phyloP scores from a whole-genome alignment of 2,329 filamentous ascomycete genomes.

The Catunica adiposa region DNA sequence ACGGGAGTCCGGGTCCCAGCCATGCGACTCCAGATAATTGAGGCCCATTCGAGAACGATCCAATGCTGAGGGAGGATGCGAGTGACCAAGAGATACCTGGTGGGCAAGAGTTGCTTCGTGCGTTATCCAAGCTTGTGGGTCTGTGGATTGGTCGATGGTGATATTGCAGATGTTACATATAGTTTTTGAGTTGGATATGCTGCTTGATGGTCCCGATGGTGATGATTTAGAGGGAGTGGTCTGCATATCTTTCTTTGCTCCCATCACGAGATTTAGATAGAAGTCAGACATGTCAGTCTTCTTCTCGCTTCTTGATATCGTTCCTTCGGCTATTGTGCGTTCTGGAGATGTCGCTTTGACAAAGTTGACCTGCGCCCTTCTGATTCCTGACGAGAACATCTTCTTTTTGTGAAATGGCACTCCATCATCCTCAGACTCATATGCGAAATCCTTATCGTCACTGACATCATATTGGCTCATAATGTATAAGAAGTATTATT shows the following conservation, averaged over 20 bases:
- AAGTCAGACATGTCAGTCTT: conserved; percentile 25
- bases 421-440: conserved; percentile 26
- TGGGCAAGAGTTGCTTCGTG: conserved; percentile 53
- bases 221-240: neutral
- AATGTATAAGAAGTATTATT: neutral
- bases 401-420: conserved; percentile 36
- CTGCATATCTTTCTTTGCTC: conserved; percentile 15
- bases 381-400: conserved; percentile 40
- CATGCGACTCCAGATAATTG: conserved; percentile 45
- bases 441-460: neutral
- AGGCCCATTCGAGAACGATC: conserved; percentile 56
- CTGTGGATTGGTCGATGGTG: conserved; percentile 18
- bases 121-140: conserved; percentile 16
- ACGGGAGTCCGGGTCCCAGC: conserved; percentile 60
- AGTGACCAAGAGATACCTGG: conserved; percentile 52
- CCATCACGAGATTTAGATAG: conserved; percentile 53
- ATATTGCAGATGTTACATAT: conserved; percentile 25
- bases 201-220: neutral
- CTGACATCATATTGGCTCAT: neutral
- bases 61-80: conserved; percentile 54
- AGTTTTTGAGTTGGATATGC: conserved; percentile 7
- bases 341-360: conserved; percentile 34
- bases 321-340: neutral
- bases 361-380: conserved; percentile 36
- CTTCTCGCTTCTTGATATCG: conserved; percentile 1